These are phyloP conservation scores for Acacia melanoxylon DNA, from an alignment of 306 rosid species.

Conservation along the genomic window DNA sequence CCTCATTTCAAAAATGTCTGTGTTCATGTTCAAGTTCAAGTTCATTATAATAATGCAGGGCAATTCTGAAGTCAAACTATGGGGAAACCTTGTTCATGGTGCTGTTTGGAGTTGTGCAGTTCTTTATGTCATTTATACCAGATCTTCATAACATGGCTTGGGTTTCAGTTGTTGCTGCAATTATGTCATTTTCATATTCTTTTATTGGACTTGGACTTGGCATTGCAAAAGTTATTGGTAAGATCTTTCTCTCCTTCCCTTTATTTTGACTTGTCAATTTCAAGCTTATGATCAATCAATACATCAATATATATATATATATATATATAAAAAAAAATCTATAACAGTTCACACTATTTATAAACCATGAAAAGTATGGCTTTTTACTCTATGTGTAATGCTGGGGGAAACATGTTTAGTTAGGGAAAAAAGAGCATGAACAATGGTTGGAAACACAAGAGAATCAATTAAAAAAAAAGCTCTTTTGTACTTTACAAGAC, in stretches of 20 bases:
- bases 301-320: no score
- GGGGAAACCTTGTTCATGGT: conserved; percentile 55
- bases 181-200: conserved; percentile 76
- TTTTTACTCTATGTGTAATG: background rate
- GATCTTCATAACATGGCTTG: conserved; percentile 72
- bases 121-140: conserved; percentile 79
- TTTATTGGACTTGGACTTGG: conserved; percentile 79
- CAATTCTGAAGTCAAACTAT: conserved; percentile 69
- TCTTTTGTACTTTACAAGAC: no score
- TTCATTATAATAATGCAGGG: conserved; percentile 45
- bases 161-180: conserved; percentile 74
- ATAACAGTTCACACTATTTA: background rate
- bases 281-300: conserved; percentile 1
- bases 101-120: conserved; percentile 72
- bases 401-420: background rate
- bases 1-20: background rate
- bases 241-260: conserved; percentile 11
- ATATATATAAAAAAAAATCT: no score
- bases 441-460: no score
- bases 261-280: background rate
- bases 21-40: background rate
- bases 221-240: conserved; percentile 60
- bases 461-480: no score
- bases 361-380: background rate
- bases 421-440: background rate